These are phyloP conservation scores for Theileria parva DNA, from an alignment of 169 alveolate genomes.

Conservation along the genomic window DNA sequence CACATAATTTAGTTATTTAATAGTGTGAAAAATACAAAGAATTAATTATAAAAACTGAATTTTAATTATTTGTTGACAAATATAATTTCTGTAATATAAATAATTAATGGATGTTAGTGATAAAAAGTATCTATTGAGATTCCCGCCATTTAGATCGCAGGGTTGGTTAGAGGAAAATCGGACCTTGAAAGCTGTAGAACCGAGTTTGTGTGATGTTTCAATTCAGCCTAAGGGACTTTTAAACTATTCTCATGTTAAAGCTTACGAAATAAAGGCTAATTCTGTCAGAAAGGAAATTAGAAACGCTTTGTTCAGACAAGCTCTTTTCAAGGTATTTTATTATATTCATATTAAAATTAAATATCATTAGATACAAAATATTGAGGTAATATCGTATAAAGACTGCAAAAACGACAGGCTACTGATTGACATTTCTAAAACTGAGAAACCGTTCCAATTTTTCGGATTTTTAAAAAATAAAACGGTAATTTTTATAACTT, in stretches of 20 bases:
- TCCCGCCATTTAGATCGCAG: conserved; percentile 63
- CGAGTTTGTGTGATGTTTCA: conserved; percentile 22
- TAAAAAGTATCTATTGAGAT: conserved; percentile 25
- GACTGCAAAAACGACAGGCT: conserved; percentile 70
- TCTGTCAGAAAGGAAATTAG: conserved; percentile 58
- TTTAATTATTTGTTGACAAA: background rate
- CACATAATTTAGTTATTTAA: background rate
- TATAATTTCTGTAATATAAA: background rate
- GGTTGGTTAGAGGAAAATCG: conserved; percentile 63
- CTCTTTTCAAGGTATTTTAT: conserved; percentile 59
- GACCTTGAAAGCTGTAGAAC: conserved; percentile 43
- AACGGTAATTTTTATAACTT: background rate
- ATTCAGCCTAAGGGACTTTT: conserved; percentile 38
- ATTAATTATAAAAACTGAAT: background rate
- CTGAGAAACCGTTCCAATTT: conserved; percentile 31
- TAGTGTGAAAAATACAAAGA: conserved; percentile 8
- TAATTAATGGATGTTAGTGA: background rate
- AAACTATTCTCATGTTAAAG: conserved; percentile 34
- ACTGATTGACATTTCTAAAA: conserved; percentile 41
- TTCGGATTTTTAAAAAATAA: conserved; percentile 14
- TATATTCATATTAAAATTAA: background rate
- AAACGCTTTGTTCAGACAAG: conserved; percentile 66
- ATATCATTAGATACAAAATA: conserved; percentile 70
- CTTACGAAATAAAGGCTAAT: conserved; percentile 56
- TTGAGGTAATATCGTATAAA: conserved; percentile 68